These are phyloP conservation scores for Blepharisma undulans DNA, from an alignment of 169 alveolate species.

Conservation along the genomic window DNA sequence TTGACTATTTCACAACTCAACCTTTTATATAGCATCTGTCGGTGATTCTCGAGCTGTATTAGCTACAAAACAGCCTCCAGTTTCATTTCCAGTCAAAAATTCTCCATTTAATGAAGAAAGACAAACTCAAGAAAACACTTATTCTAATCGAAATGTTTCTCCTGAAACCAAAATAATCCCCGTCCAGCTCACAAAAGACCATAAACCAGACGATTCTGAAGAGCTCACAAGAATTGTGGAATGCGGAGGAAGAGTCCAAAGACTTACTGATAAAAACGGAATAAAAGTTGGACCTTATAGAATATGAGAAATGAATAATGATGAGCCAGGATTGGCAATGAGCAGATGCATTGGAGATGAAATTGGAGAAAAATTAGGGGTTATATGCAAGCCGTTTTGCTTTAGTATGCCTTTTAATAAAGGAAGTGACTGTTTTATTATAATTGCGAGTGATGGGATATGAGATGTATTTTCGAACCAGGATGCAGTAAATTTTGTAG, in stretches of 20 bases:
- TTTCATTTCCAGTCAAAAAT: background rate
- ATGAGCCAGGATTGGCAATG: conserved; percentile 90
- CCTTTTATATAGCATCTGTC: background rate
- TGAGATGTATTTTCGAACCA: conserved; percentile 58
- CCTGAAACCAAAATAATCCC: conserved; percentile 34
- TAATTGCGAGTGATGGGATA: conserved; percentile 27
- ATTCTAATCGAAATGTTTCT: background rate
- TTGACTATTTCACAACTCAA: background rate
- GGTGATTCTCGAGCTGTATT: conserved; percentile 38
- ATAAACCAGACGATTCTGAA: conserved; percentile 81
- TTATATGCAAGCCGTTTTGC: conserved; percentile 77
- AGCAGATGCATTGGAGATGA: conserved; percentile 87
- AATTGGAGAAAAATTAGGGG: conserved; percentile 83
- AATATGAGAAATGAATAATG: conserved; percentile 81
- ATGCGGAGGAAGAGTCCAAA: conserved; percentile 80
- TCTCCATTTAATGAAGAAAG: background rate
- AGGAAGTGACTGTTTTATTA: background rate
- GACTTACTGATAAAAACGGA: conserved; percentile 68
- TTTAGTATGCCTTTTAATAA: background rate
- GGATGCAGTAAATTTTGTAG: conserved; percentile 32
- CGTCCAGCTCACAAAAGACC: conserved; percentile 70
- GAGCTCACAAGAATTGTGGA: conserved; percentile 76
- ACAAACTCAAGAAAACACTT: conserved; percentile 41
- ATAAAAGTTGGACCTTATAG: conserved; percentile 81
- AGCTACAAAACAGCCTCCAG: background rate